A percentile compares a stretch with the other conserved stretches of the same genome.
phyloP scores from a whole-genome alignment of 371 early-diverging fungal species.

The Funneliformis caledonium region DNA sequence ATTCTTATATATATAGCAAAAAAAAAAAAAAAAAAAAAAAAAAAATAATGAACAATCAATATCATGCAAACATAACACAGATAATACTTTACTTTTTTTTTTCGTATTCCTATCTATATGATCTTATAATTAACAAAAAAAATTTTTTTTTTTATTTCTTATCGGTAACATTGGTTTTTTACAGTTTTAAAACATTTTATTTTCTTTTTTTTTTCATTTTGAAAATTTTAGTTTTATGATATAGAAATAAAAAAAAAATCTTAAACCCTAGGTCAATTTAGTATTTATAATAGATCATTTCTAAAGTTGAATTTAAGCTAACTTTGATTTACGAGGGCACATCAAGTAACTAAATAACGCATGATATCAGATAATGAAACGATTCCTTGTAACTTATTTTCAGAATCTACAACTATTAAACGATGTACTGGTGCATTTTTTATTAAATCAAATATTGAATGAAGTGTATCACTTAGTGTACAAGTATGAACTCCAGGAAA shows the following conservation, averaged over 20 bases:
- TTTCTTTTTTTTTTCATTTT: neutral
- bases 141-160: neutral
- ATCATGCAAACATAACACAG: neutral
- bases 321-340: neutral
- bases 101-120: neutral
- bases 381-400: constrained; percentile 81
- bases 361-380: constrained; percentile 89
- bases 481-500: constrained; percentile 96
- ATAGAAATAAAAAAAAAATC: constrained; percentile 1
- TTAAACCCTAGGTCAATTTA: neutral
- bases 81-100: neutral
- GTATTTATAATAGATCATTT: neutral
- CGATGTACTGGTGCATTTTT: constrained; percentile 84
- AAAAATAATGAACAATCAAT: neutral
- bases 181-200: too few species aligned
- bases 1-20: neutral
- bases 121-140: neutral
- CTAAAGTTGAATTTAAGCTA: neutral
- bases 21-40: too few species aligned
- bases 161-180: neutral
- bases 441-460: constrained; percentile 85
- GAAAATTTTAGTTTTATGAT: neutral
- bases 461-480: constrained; percentile 80
- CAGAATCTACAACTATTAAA: constrained; percentile 87
- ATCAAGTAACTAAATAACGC: constrained; percentile 59